These are phyloP conservation scores for Sextonia rubra DNA, from an alignment of 164 flowering plant species.

Conservation along the genomic window DNA sequence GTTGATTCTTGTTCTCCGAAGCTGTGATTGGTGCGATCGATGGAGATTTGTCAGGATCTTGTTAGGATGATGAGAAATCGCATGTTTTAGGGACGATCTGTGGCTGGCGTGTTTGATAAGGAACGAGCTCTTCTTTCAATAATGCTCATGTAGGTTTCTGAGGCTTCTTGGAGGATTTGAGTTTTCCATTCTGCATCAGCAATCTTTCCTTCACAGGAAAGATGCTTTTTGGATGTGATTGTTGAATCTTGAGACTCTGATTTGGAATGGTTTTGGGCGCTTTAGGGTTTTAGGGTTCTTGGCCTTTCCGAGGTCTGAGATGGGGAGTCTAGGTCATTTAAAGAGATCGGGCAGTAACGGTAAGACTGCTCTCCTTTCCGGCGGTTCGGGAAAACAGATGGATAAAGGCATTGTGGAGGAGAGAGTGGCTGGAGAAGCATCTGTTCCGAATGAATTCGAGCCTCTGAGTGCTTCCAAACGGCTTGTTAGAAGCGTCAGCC, in stretches of 20 bases:
- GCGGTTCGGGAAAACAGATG: conserved; percentile 8
- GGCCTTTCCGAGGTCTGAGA: not conserved
- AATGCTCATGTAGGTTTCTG: too few relatives aligned
- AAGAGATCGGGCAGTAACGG: conserved; percentile 18
- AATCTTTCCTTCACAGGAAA: too few relatives aligned
- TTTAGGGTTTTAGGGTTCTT: not conserved
- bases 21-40: too few relatives aligned
- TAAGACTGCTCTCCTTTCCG: conserved; percentile 13
- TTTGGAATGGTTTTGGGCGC: not conserved
- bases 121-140: too few relatives aligned
- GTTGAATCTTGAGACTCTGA: not conserved
- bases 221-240: not conserved
- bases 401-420: conserved; percentile 26
- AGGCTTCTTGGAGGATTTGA: too few relatives aligned
- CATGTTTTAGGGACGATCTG: too few relatives aligned
- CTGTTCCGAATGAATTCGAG: conserved; percentile 47
- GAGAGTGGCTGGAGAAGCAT: conserved; percentile 32
- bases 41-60: too few relatives aligned
- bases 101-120: too few relatives aligned
- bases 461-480: conserved; percentile 61
- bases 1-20: not conserved
- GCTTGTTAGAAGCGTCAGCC: conserved; percentile 66
- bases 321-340: conserved; percentile 12
- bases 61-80: too few relatives aligned
- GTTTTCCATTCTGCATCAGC: too few relatives aligned